Conservation (phyloP, 805 yeast species). For the Diddensiella transvaalensis region DNA sequence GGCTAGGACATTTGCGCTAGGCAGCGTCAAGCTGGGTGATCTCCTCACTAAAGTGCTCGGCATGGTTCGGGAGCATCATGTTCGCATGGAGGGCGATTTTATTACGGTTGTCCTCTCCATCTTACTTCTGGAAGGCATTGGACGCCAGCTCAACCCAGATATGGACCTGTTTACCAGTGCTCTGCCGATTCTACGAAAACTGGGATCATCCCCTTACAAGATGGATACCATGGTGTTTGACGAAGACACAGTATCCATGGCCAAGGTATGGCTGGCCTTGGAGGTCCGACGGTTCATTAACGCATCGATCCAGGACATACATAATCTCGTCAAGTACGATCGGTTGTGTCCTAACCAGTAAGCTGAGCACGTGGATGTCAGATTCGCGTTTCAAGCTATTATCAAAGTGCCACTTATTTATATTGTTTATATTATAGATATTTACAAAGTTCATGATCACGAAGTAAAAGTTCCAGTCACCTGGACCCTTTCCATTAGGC, state of each 20-base stretch:
- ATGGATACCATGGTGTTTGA: slow-evolving; percentile 34
- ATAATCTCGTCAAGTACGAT: slow-evolving; percentile 56
- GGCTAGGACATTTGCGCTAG: slow-evolving; percentile 85
- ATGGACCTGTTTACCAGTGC: slow-evolving; percentile 93
- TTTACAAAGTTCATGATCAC: background rate
- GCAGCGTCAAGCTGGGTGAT: slow-evolving; percentile 89
- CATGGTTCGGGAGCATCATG: slow-evolving; percentile 94
- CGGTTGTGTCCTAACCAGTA: slow-evolving; percentile 62
- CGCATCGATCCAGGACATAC: slow-evolving; percentile 72
- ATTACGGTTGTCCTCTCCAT: slow-evolving; percentile 94
- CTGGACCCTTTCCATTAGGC: no score
- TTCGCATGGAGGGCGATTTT: slow-evolving; percentile 96
- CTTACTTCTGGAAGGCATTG: slow-evolving; percentile 86
- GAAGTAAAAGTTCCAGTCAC: no score
- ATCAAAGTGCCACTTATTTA: background rate
- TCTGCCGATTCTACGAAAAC: slow-evolving; percentile 77
- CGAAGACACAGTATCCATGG: slow-evolving; percentile 68
- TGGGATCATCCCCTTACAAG: slow-evolving; percentile 60
- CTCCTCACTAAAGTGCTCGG: slow-evolving; percentile 77
- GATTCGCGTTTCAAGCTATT: background rate
- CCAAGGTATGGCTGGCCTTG: slow-evolving; percentile 85
- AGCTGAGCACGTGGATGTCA: slow-evolving; percentile 3
- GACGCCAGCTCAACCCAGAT: slow-evolving; percentile 89
- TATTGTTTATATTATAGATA: background rate
- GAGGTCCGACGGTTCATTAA: slow-evolving; percentile 84